Evolutionary conservation across 2,329 filamentous ascomycete genomes (phyloP), one percentile per base, ranked within the genome.

Genomic region (Diaporthe sp.): DNA sequence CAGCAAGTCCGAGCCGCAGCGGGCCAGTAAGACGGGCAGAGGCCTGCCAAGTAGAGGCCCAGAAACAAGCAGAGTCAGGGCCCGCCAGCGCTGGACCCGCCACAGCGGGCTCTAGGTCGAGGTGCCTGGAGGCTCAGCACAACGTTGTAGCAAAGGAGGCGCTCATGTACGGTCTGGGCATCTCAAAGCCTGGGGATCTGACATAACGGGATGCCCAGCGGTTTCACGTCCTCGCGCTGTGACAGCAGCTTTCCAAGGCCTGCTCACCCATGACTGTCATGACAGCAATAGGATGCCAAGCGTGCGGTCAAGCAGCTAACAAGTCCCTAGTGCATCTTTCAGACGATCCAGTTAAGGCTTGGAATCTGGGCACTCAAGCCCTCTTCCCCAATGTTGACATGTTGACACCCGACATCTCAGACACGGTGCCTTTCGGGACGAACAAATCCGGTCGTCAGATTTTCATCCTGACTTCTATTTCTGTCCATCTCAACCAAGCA

Each of bases 361-460:
- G 28, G 65, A 22, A 68, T 39, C 47, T 68, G 44, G 63, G 63
- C 63, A 51, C 63, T 31, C 63, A 17, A 20, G 22, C 63, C 22
- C 7, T 28, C 47, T 68, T 15, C 31, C 63, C 63, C 63, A 53
- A 51, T 22, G n/a, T 68, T 37, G 47, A 22, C 65, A 42, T 67
- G n/a, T 70, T 68, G 63, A 39, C 47, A 68, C 63, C 61, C 28
- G 44, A 67, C 44, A 51, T 51, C 42, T 51, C 61, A 51, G 61
- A 67, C 63, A 51, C 63, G 2, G 20, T 67, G 63, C 63, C 44
- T 49, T 67, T 68, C 65, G 65, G 65, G 65, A 68, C 6, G 65
- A 68, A 68, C 65, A 68, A 68, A 68, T 53, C 65, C 65, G 65
- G 44, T 28, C 65, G 8, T 70, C 65, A 70, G 65, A 42, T 70